Conservation (phyloP, 2,329 filamentous ascomycete genomes). For the Cladophialophora psammophila region DNA sequence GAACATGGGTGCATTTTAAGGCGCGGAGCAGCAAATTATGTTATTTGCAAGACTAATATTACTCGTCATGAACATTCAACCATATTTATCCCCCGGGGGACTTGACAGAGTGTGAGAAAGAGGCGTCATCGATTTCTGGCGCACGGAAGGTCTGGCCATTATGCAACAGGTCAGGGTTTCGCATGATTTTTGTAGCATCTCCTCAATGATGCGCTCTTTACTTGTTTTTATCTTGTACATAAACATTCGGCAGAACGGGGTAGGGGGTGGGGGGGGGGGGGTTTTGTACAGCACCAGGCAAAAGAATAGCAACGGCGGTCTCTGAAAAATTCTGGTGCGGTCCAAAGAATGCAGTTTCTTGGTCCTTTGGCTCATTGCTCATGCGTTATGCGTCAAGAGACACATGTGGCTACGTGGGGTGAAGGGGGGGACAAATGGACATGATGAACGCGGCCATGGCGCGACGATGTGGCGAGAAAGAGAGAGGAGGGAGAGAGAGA, state of each 20-base stretch:
- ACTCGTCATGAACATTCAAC: slow-evolving; percentile 28
- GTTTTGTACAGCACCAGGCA: slow-evolving; percentile 36
- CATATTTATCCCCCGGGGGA: slow-evolving; percentile 6
- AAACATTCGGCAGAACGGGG: slow-evolving; percentile 23
- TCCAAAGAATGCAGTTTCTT: slow-evolving; percentile 20
- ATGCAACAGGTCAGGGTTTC: slow-evolving; percentile 30
- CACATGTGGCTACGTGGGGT: slow-evolving; percentile 22
- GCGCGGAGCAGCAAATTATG: not conserved
- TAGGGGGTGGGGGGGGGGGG: slow-evolving; percentile 8
- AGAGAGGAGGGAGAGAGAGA: too few species aligned
- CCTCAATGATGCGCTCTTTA: slow-evolving; percentile 8
- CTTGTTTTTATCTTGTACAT: slow-evolving; percentile 34
- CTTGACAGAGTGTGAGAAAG: slow-evolving; percentile 9
- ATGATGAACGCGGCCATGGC: slow-evolving; percentile 7
- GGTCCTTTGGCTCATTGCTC: slow-evolving; percentile 8
- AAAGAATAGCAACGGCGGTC: slow-evolving; percentile 26
- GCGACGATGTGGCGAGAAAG: not conserved
- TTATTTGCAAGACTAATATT: slow-evolving; percentile 20
- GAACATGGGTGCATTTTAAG: slow-evolving; percentile 3
- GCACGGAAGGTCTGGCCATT: slow-evolving; percentile 18
- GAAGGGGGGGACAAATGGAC: slow-evolving; percentile 16
- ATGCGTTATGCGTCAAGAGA: slow-evolving; percentile 35
- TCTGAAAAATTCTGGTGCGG: slow-evolving; percentile 19
- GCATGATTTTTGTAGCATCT: slow-evolving; percentile 15
- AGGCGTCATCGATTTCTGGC: slow-evolving; percentile 5